Evolutionary conservation across 2,329 filamentous ascomycete species (phyloP), one percentile per base, ranked within the genome.

Genomic region (Hirsutella rhossiliensis): DNA sequence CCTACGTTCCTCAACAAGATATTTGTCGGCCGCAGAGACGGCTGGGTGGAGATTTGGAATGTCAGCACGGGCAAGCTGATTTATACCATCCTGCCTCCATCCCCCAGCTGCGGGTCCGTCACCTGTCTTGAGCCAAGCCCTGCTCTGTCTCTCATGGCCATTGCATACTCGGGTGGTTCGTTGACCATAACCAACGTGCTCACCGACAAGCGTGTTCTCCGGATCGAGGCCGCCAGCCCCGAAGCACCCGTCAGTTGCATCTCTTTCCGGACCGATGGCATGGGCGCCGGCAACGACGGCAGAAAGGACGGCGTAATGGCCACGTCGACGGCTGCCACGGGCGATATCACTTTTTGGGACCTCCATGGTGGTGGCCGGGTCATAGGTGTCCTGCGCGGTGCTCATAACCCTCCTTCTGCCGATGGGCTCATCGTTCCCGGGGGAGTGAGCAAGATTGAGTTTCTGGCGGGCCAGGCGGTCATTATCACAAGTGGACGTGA

Each of bases 1-100:
- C 89, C 90, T 1, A 97, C 92, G 0, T 94, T 88, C 62, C 65
- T 98, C 48, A 98, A 98, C 71, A 98, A 98, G 64, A 77, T 98
- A 38, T 87, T 97, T 51, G 84, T 87, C 3, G 94, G 87, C 11
- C 81, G 87, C 54, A 77, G 76, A 50, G 88, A 98, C 60, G 92
- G 92, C 7, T 84, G 81, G 62, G 82, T 96, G 9, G 92, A 98
- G 58, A 94, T 98, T 42, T 98, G 92, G 90, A 98, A 98, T 58
- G 71, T 98, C 48, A 94, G 84, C 59, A 95, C 87, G 4, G 89
- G 78, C 40, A 95, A 94, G 62, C 72, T 96, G 43, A 78, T 98
- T 27, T 94, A 96, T 62, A 94, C 88, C 2, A 82, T 98, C 42
- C 68, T 92, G 13, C 85, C 92, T 1, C 81, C 85, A 0, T 75